Base-by-base conservation (phyloP, 371 early-diverging fungal species). In the Batkoa obscura region DNA sequence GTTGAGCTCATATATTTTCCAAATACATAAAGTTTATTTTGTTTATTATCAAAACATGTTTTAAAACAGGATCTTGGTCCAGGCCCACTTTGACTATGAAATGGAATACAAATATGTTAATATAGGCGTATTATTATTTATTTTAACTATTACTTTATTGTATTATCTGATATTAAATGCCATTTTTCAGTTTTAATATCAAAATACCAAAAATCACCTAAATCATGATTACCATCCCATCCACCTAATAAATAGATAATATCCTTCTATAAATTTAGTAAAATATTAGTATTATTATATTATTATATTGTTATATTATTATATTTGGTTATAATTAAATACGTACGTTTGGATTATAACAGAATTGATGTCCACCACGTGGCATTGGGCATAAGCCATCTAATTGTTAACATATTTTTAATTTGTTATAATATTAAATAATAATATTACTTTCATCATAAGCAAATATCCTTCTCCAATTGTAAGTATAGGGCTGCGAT, bases 341-440 rank as follows among this genome's bases (percentile, higher is more conserved):
- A 23, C 23, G 23, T 23, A 23, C 23, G 23, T 23, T 23, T 23
- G 23, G 23, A 23, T 94, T 94, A 30, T 92, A 75, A 62, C 88
- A 88, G 93, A 94, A 89, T 64, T 95, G 96, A 69, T 98, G 98
- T 2, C 96, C 98, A 33, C 96, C 97, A 50, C 98, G 73, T 15
- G 70, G 68, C 50, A 71, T 65, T 10, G 81, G 83, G 15, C 66
- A 59, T 13, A 68, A 61, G 0, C 68, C 69, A 46, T 65, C 62
- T 68, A 55, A 36, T 12, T 0, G 38, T 41, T 15, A 2, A 15
- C 12, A 23, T 23, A 23, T 23, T 23, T 17, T 35, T 45, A 15
- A 35, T 39, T 23, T 35, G 41, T 15, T 12, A 49, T 42, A 13
- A 42, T 31, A 12, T 17, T 10, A 30, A 38, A 42, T 15, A 17